Conservation (phyloP, 192 early-diverging fungal genomes). For the Backusella tuberculispora region DNA sequence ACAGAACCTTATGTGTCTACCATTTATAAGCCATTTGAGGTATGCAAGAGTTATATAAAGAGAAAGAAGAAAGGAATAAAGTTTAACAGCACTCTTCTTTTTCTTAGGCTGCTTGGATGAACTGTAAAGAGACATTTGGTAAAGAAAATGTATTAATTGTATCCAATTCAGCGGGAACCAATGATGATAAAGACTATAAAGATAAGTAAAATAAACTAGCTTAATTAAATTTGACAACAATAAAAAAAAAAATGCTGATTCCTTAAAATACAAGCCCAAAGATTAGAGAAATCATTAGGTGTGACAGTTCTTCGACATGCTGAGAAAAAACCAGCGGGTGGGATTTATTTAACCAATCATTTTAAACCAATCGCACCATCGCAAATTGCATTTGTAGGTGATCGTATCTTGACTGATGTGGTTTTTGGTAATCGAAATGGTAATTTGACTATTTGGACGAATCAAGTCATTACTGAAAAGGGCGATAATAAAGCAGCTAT, state of each 20-base stretch:
- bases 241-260: background rate
- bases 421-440: constrained; percentile 81
- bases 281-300: constrained; percentile 51
- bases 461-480: constrained; percentile 67
- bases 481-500: constrained; percentile 80
- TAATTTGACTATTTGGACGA: constrained; percentile 72
- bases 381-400: constrained; percentile 76
- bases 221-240: background rate
- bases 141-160: constrained; percentile 72
- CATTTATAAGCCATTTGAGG: constrained; percentile 72
- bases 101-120: constrained; percentile 64
- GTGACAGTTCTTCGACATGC: constrained; percentile 61
- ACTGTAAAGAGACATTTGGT: constrained; percentile 66
- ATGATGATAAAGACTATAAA: constrained; percentile 67
- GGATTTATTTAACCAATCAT: constrained; percentile 55
- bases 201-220: constrained; percentile 21
- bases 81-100: background rate
- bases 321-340: constrained; percentile 80
- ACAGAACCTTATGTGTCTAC: constrained; percentile 78
- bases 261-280: constrained; percentile 40
- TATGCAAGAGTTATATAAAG: constrained; percentile 24
- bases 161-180: constrained; percentile 91
- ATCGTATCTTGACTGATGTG: constrained; percentile 86
- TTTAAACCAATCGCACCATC: constrained; percentile 36
- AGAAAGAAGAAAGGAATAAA: background rate